Conservation (phyloP, 257 asterid species). For the Fraxinus pennsylvanica region DNA sequence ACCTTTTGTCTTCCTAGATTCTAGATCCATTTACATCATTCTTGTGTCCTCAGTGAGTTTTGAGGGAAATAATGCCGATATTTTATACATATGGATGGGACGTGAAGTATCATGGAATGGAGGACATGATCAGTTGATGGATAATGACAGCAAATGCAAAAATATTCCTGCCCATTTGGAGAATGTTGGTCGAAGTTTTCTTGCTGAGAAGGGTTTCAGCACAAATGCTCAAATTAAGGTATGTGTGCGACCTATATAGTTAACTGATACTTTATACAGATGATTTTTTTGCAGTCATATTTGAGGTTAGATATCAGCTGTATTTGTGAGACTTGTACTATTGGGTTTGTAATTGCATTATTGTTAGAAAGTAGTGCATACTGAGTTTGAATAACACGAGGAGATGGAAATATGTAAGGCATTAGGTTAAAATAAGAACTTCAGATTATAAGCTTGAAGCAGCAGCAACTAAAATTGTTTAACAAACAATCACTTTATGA, state of each 20-base stretch:
- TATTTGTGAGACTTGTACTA: not conserved
- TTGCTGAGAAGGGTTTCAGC: slow-evolving; percentile 49
- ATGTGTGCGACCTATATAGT: not conserved
- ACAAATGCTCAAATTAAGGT: slow-evolving; percentile 44
- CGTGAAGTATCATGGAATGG: slow-evolving; percentile 32
- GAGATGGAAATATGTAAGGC: not conserved
- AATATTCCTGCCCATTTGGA: slow-evolving; percentile 36
- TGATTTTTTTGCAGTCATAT: not conserved
- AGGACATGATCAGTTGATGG: slow-evolving; percentile 34
- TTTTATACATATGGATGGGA: slow-evolving; percentile 52
- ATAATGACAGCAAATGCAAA: slow-evolving; percentile 25
- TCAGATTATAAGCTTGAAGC: not conserved
- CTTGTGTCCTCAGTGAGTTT: slow-evolving; percentile 29
- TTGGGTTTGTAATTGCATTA: not conserved
- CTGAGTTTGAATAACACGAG: too few relatives aligned
- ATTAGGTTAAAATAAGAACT: not conserved
- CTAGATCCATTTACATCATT: slow-evolving; percentile 42
- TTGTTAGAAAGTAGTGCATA: not conserved
- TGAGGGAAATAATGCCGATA: slow-evolving; percentile 26
- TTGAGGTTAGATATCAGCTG: not conserved
- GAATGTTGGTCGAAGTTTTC: slow-evolving; percentile 38
- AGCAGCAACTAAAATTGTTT: not conserved
- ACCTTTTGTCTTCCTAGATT: slow-evolving; percentile 37
- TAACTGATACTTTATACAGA: not conserved
- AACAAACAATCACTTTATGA: not conserved